A percentile compares a stretch with the other conserved stretches of the same genome.
Evolutionary conservation across 2,329 filamentous ascomycete genomes (phyloP).

Genomic region (Fusarium succisae): DNA sequence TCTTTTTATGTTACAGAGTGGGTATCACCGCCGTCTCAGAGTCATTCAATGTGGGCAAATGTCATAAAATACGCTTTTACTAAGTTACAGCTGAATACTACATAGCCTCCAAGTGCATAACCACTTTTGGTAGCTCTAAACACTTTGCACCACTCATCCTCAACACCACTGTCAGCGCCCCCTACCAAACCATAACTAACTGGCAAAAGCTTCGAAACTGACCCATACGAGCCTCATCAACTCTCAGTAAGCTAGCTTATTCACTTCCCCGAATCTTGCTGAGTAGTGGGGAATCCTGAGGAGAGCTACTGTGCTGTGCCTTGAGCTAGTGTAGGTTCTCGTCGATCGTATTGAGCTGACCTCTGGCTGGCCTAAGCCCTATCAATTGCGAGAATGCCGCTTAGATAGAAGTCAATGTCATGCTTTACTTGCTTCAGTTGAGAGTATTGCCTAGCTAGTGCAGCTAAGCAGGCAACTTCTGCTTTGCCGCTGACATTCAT

Average conservation of each 20-base stretch:
- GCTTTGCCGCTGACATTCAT: not conserved
- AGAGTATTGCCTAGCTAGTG: not conserved
- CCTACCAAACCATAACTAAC: not conserved
- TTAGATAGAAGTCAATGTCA: not conserved
- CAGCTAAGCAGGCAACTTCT: not conserved
- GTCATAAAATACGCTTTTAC: not conserved
- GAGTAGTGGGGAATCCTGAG: not conserved
- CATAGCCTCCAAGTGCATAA: not conserved
- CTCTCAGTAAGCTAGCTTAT: slow-evolving; percentile 11
- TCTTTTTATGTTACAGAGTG: not conserved
- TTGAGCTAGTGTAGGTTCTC: not conserved
- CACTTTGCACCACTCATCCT: not conserved
- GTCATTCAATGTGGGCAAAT: not conserved
- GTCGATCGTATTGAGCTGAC: not conserved
- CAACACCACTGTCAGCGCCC: not conserved
- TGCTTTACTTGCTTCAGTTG: not conserved
- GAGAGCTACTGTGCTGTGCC: not conserved
- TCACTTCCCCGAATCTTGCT: not conserved
- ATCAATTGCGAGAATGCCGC: not conserved
- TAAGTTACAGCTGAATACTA: not conserved
- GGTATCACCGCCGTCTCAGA: not conserved
- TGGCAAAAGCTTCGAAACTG: not conserved
- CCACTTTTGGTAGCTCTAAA: not conserved
- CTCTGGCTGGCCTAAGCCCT: not conserved
- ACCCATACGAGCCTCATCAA: not conserved